Conservation (phyloP, 768 basidiomycete species). For the Leccinum sublutescens region DNA sequence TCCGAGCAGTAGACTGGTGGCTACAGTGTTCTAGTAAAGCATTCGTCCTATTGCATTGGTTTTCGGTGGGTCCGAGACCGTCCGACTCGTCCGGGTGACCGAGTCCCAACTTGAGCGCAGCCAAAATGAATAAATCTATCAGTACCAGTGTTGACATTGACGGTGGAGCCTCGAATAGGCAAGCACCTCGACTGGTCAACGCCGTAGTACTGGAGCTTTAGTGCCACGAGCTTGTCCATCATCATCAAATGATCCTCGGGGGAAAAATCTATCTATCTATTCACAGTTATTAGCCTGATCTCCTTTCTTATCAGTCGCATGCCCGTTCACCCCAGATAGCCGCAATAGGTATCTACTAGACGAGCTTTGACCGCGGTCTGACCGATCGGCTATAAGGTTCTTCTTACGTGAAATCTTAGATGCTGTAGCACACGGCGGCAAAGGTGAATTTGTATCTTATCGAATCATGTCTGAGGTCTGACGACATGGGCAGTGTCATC, state of each 20-base stretch:
- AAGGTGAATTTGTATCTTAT: constrained; percentile 2
- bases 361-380: background rate
- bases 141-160: too few species aligned
- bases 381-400: background rate
- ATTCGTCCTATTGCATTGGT: too few species aligned
- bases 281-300: background rate
- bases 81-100: too few species aligned
- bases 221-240: background rate
- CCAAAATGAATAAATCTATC: background rate
- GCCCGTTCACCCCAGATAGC: background rate
- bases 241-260: background rate
- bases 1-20: too few species aligned
- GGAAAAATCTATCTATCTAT: background rate
- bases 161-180: too few species aligned
- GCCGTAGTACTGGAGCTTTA: too few species aligned
- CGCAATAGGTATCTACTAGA: background rate
- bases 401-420: background rate
- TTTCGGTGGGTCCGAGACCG: too few species aligned
- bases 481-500: background rate
- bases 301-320: background rate
- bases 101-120: too few species aligned
- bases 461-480: background rate
- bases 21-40: background rate
- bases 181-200: too few species aligned
- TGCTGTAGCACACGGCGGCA: background rate